These are phyloP conservation scores for Geoglossum cookeanum DNA, from an alignment of 2,329 filamentous ascomycete species.

Conservation along the genomic window DNA sequence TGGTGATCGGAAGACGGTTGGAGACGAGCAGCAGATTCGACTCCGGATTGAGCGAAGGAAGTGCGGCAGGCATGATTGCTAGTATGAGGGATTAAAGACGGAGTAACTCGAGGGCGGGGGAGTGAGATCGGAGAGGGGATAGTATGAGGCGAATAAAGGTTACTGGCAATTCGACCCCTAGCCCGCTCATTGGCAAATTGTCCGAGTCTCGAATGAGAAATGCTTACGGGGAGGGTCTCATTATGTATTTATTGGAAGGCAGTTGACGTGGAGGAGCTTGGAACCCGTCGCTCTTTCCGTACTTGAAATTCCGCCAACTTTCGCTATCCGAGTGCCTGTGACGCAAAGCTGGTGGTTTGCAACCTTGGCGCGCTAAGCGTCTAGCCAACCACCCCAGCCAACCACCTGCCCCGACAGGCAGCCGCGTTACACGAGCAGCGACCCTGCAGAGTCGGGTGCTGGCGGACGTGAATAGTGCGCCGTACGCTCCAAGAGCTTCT, in stretches of 20 bases:
- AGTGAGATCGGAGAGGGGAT: neutral
- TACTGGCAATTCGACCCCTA: neutral
- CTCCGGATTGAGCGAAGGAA: conserved; percentile 12
- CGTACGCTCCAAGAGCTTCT: no score
- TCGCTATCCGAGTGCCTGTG: neutral
- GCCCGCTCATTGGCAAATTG: neutral
- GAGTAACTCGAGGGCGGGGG: neutral
- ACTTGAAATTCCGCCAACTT: neutral
- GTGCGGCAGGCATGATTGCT: neutral
- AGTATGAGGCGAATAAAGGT: neutral
- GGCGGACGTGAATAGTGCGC: no score
- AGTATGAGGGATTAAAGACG: neutral
- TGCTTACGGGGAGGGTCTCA: neutral
- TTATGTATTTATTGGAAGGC: neutral
- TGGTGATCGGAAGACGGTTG: conserved; percentile 89
- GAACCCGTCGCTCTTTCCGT: neutral
- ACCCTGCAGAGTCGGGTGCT: no score
- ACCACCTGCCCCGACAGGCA: neutral
- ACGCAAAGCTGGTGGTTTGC: neutral
- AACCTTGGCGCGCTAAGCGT: neutral
- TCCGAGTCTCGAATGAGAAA: neutral
- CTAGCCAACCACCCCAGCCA: neutral
- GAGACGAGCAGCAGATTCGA: conserved; percentile 64
- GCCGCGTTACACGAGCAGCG: neutral
- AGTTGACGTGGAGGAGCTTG: neutral